Conservation (phyloP, 176 grass and related monocot genomes). For the Guadua angustifolia region DNA sequence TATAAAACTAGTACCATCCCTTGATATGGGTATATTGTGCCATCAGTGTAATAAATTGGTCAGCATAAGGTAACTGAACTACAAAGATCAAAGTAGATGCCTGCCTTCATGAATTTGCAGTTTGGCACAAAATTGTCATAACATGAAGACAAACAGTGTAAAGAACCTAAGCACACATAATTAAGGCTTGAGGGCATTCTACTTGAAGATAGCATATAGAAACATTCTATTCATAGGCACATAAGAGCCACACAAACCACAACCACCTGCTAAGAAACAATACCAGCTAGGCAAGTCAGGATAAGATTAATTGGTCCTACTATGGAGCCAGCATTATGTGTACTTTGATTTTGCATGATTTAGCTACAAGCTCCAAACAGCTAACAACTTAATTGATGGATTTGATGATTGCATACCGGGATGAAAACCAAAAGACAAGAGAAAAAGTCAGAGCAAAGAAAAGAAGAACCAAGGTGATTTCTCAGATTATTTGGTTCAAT, state of each 20-base stretch:
- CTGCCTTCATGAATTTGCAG: neutral
- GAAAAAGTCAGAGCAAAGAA: neutral
- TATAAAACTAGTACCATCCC: slow-evolving; percentile 4
- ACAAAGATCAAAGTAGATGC: neutral
- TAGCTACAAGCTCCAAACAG: neutral
- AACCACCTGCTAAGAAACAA: neutral
- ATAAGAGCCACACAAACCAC: neutral
- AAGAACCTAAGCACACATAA: neutral
- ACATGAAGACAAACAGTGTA: slow-evolving; percentile 1
- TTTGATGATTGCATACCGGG: neutral
- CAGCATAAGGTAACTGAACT: slow-evolving; percentile 10
- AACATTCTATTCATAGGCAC: slow-evolving; percentile 1
- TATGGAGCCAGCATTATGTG: neutral
- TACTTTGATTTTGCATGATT: neutral
- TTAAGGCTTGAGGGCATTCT: neutral
- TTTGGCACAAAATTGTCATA: slow-evolving; percentile 9
- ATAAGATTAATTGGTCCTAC: neutral
- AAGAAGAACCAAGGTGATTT: neutral
- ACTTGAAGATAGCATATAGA: neutral
- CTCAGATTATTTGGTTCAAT: neutral
- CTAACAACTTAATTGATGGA: neutral
- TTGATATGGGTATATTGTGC: slow-evolving; percentile 8
- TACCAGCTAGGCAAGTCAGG: neutral
- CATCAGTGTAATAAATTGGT: neutral
- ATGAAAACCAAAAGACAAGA: neutral